phyloP scores from a whole-genome alignment of 441 rosid genomes.

The Arabidopsis lyrata region DNA sequence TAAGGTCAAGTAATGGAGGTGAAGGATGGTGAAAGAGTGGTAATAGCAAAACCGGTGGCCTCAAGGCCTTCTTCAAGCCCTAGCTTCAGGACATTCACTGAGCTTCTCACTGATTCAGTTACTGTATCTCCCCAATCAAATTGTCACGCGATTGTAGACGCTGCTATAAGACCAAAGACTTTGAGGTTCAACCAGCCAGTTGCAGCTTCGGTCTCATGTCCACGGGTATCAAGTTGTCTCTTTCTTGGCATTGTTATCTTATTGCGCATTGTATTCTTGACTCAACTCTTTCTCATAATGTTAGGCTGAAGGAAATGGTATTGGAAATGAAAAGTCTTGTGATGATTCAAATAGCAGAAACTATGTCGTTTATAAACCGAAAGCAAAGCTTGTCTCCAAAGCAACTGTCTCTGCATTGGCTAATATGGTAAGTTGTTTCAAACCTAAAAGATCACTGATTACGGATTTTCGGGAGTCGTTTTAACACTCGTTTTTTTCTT shows the following conservation, averaged over 20 bases:
- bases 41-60: conserved; percentile 83
- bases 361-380: conserved; percentile 75
- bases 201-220: conserved; percentile 47
- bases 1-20: conserved; percentile 58
- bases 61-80: conserved; percentile 73
- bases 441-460: neutral
- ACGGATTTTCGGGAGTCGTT: neutral
- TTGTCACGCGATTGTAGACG: conserved; percentile 53
- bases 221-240: conserved; percentile 50
- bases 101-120: conserved; percentile 71
- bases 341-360: conserved; percentile 53
- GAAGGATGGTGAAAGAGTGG: conserved; percentile 68
- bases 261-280: conserved; percentile 27
- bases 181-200: conserved; percentile 62
- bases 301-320: conserved; percentile 30
- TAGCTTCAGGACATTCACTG: conserved; percentile 69
- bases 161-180: conserved; percentile 82
- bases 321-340: conserved; percentile 46
- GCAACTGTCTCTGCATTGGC: conserved; percentile 75
- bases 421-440: conserved; percentile 68
- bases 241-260: conserved; percentile 19
- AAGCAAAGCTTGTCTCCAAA: conserved; percentile 82
- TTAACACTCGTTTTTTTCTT: conserved; percentile 1
- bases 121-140: conserved; percentile 53
- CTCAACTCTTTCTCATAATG: conserved; percentile 10